Evolutionary conservation across 305 asterid species (phyloP).

Genomic region (Fraxinus greggii): DNA sequence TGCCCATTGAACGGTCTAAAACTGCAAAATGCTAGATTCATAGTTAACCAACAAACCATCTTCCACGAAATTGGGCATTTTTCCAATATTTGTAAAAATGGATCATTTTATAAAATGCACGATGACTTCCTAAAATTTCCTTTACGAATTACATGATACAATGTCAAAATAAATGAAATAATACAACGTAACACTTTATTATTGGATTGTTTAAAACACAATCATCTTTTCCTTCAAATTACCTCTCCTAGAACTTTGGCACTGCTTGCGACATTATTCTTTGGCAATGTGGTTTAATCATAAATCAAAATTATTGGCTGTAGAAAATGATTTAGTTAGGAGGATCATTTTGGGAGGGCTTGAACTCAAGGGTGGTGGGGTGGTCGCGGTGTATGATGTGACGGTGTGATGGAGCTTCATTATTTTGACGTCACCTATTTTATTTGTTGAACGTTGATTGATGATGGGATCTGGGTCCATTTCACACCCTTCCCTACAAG

Average conservation of each 20-base stretch:
- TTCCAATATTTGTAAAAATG: background rate
- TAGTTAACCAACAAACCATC: background rate
- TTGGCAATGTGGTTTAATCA: too few species aligned
- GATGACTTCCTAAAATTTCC: background rate
- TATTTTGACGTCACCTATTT: constrained; percentile 30
- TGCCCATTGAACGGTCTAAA: background rate
- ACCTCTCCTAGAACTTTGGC: too few species aligned
- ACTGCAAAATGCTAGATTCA: background rate
- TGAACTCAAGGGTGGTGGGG: background rate
- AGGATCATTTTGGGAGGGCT: background rate
- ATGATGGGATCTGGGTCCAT: constrained; percentile 39
- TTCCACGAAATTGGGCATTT: background rate
- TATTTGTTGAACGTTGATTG: background rate
- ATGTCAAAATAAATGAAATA: too few species aligned
- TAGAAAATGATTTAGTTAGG: background rate
- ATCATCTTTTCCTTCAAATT: too few species aligned
- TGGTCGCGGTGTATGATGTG: constrained; percentile 28
- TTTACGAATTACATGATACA: too few species aligned
- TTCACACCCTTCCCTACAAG: background rate
- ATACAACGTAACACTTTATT: too few species aligned
- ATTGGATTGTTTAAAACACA: too few species aligned
- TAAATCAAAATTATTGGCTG: background rate
- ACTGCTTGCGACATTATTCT: too few species aligned
- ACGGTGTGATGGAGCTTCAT: constrained; percentile 28
- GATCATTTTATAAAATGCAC: background rate